Percentiles rank a stretch among this genome's conserved stretches.
Evolutionary conservation across 306 rosid genomes (phyloP).

Genomic region (Coriaria nepalensis): DNA sequence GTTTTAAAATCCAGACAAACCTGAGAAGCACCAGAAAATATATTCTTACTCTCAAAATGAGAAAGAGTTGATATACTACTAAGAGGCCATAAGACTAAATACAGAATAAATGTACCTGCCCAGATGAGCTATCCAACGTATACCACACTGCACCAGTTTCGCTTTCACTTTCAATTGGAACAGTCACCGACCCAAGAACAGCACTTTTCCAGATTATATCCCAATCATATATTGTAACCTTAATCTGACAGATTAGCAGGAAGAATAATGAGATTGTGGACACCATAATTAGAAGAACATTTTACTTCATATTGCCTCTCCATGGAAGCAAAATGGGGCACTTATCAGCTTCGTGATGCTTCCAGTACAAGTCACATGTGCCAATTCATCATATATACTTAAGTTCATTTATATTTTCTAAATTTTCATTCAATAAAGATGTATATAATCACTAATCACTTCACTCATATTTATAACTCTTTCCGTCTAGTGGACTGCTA

Average conservation of each 20-base stretch:
- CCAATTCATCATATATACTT: no score
- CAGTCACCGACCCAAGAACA: conserved; percentile 89
- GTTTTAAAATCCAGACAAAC: conserved; percentile 87
- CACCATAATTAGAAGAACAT: not conserved
- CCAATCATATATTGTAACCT: conserved; percentile 92
- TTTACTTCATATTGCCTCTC: no score
- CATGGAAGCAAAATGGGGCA: no score
- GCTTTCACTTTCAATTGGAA: conserved; percentile 77
- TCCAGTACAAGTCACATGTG: no score
- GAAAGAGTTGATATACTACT: conserved; percentile 3
- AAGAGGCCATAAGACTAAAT: conserved; percentile 1
- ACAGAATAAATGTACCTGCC: conserved; percentile 50
- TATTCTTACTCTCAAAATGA: conserved; percentile 16
- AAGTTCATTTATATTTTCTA: no score
- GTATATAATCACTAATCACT: no score
- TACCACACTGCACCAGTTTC: conserved; percentile 90
- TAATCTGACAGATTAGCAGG: conserved; percentile 56
- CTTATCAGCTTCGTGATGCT: no score
- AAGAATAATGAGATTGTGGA: conserved; percentile 37
- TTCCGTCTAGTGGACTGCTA: no score
- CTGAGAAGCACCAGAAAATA: conserved; percentile 34
- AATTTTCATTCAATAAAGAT: no score
- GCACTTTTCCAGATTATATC: conserved; percentile 98
- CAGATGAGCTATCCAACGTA: conserved; percentile 71
- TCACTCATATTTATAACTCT: no score